phyloP scores from a whole-genome alignment of 202 grass and related monocot species.

The Carex sylvatica region DNA sequence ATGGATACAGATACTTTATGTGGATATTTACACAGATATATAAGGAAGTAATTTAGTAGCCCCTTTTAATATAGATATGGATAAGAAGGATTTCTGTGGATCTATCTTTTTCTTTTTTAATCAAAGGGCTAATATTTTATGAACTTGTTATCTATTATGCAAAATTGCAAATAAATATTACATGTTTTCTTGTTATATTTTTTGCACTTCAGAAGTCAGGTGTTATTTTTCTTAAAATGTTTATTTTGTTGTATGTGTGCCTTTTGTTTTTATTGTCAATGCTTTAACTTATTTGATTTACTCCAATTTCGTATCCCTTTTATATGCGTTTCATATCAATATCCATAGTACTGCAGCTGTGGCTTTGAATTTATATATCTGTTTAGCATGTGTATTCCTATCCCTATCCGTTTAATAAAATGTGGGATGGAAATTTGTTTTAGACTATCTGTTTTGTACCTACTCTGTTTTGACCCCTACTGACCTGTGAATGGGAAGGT shows the following conservation, averaged over 20 bases:
- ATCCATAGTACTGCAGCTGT: neutral
- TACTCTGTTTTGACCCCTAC: neutral
- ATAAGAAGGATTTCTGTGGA: neutral
- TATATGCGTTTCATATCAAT: neutral
- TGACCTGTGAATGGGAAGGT: neutral
- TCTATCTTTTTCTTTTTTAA: neutral
- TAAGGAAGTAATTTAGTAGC: neutral
- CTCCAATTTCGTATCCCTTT: neutral
- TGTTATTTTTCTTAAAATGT: neutral
- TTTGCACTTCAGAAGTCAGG: neutral
- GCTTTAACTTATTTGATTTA: neutral
- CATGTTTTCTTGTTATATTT: neutral
- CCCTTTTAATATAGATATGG: neutral
- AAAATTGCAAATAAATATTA: neutral
- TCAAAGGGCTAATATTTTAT: neutral
- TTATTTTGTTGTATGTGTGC: neutral
- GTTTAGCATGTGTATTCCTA: neutral
- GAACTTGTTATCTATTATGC: neutral
- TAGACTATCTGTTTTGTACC: neutral
- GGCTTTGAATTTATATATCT: neutral
- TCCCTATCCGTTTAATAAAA: neutral
- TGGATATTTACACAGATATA: neutral
- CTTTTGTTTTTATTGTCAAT: neutral
- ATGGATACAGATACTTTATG: neutral
- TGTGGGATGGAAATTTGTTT: neutral